A percentile compares a stretch with the other conserved stretches of the same genome.
Conservation (phyloP, 805 yeast genomes). For the Cyberlindnera xylosilytica region DNA sequence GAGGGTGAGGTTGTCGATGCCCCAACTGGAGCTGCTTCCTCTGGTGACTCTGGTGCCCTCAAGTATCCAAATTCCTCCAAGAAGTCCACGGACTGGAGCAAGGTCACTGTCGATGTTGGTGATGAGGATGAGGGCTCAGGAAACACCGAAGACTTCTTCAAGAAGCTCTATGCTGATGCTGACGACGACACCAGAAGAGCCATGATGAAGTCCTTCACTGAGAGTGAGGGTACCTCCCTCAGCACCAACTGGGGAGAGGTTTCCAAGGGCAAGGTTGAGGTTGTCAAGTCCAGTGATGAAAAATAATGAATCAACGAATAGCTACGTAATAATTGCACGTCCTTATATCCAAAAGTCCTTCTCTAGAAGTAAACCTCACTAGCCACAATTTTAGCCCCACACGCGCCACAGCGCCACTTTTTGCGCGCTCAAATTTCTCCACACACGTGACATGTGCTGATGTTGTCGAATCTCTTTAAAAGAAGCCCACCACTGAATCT, state of each 20-base stretch:
- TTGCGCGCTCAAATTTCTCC: background rate
- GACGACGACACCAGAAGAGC: conserved; percentile 89
- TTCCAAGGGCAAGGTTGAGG: conserved; percentile 47
- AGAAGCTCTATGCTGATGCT: conserved; percentile 67
- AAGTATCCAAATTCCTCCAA: conserved; percentile 63
- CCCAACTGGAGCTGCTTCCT: background rate
- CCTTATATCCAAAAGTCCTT: too few species aligned
- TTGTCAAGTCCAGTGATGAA: too few species aligned
- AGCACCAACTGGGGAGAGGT: conserved; percentile 96
- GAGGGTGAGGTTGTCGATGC: conserved; percentile 11
- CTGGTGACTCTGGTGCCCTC: conserved; percentile 3
- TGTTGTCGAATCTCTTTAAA: background rate
- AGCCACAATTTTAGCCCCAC: too few species aligned
- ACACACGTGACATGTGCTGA: conserved; percentile 1
- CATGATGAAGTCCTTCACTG: conserved; percentile 94
- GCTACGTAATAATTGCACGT: too few species aligned
- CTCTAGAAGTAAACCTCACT: too few species aligned
- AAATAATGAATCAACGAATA: too few species aligned
- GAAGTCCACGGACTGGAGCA: conserved; percentile 68
- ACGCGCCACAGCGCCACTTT: background rate
- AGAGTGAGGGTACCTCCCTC: conserved; percentile 89
- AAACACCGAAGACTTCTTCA: conserved; percentile 68
- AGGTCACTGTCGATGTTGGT: conserved; percentile 43
- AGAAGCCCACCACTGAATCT: too few species aligned
- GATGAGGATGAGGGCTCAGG: conserved; percentile 44